Base-by-base conservation (phyloP, 1,284 basidiomycete genomes). In the Moniliella sp. region DNA sequence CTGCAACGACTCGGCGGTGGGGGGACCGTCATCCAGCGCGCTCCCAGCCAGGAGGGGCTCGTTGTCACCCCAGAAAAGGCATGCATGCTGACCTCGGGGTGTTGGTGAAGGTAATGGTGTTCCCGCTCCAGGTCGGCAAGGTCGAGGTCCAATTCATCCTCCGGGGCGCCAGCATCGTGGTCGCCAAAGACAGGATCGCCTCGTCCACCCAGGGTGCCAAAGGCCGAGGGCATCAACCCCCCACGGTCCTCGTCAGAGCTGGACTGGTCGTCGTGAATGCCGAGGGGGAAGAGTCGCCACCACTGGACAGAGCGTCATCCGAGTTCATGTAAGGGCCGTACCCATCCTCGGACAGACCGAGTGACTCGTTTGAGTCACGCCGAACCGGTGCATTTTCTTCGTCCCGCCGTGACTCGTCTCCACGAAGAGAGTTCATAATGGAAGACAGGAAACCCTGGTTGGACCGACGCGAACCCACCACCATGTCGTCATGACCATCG, bases 151-250 rank as follows among this genome's bases (percentile, higher is more conserved):
- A n/a, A n/a, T n/a, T n/a, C n/a, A n/a, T n/a, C n/a, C n/a, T n/a
- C n/a, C n/a, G n/a, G n/a, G n/a, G n/a, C n/a, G n/a, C n/a, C n/a
- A n/a, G n/a, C n/a, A n/a, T n/a, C 39, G 19, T 40, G 40, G 15
- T 54, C 52, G 21, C 55, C 55, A 38, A 59, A 59, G 15, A 58
- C 46, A 4, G 52, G 43, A 26, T 59, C 54, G 14, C 45, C 43
- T 16, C 43, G 39, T 8, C 48, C 52, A 19, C 39, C 46, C 23
- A 48, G 40, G 0, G 48, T 43, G n/a, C 51, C 51, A 27, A 55
- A 55, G 10, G 46, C 51, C 14, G 50, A 52, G n/a, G 51, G 51
- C 7, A 55, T 36, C 8, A 55, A 37, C 7, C 49, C 18, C 15
- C 27, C 21, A 13, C 18, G 28, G 5, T 42, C 40, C 8, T 27